Conservation (phyloP, 345 rosid species). For the Bruguiera parviflora region DNA sequence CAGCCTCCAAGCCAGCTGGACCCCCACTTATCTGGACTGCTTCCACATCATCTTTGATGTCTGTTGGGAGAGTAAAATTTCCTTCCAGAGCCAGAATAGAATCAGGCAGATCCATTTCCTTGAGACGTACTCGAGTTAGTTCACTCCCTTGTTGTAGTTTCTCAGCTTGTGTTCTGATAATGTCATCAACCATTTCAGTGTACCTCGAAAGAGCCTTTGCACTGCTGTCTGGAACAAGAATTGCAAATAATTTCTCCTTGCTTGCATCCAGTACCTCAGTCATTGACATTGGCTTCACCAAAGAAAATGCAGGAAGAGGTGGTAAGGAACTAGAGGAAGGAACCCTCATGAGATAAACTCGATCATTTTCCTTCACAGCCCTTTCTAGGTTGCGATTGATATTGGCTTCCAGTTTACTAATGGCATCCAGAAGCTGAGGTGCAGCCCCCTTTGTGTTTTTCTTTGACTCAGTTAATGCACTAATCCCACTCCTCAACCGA, state of each 20-base stretch:
- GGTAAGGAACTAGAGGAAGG: constrained; percentile 78
- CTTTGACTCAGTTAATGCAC: constrained; percentile 69
- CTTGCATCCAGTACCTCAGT: constrained; percentile 86
- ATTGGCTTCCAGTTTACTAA: constrained; percentile 70
- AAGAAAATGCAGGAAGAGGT: constrained; percentile 74
- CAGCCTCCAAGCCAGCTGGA: constrained; percentile 88
- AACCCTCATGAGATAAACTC: constrained; percentile 98
- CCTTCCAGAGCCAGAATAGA: constrained; percentile 94
- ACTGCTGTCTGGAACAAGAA: constrained; percentile 94
- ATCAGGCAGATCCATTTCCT: constrained; percentile 99
- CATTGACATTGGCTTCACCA: constrained; percentile 94
- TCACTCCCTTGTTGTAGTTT: constrained; percentile 96
- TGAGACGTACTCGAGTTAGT: constrained; percentile 85
- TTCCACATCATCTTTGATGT: constrained; percentile 91
- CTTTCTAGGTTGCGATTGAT: constrained; percentile 76
- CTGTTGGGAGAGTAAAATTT: constrained; percentile 52
- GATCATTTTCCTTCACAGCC: constrained; percentile 94
- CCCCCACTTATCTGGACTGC: constrained; percentile 93
- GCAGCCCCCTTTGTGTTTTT: constrained; percentile 82
- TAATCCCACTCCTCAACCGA: constrained; percentile 65
- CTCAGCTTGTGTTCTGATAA: constrained; percentile 92
- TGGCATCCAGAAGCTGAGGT: constrained; percentile 79
- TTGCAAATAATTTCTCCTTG: constrained; percentile 91
- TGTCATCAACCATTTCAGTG: constrained; percentile 96
- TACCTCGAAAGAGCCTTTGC: constrained; percentile 98